Evolutionary conservation across 495 filamentous ascomycete genomes (phyloP).

Genomic region (Penicillium maclennaniae): DNA sequence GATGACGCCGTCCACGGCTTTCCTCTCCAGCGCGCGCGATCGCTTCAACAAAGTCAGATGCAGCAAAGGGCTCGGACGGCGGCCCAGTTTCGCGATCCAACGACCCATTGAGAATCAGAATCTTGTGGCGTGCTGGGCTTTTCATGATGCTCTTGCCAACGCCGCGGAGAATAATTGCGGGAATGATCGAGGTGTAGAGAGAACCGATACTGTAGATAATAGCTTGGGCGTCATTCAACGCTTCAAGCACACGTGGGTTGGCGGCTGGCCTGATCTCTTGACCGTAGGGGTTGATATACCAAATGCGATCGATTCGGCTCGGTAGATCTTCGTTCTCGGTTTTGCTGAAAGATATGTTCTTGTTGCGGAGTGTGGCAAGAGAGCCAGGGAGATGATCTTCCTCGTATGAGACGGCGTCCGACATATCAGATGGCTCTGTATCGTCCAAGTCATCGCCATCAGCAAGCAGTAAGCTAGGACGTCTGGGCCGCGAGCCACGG

Average conservation of each 20-base stretch:
- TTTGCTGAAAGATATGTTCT: conserved; percentile 79
- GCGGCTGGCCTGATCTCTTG: conserved; percentile 78
- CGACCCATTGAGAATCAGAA: conserved; percentile 79
- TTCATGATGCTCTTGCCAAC: conserved; percentile 38
- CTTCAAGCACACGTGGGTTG: conserved; percentile 72
- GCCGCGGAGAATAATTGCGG: conserved; percentile 50
- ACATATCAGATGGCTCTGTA: conserved; percentile 62
- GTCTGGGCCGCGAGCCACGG: conserved; percentile 26
- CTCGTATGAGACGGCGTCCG: conserved; percentile 48
- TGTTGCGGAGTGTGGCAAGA: conserved; percentile 71
- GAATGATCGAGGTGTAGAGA: conserved; percentile 78
- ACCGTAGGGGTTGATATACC: conserved; percentile 98
- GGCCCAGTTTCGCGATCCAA: conserved; percentile 84
- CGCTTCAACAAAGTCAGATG: conserved; percentile 73
- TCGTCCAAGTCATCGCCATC: conserved; percentile 53
- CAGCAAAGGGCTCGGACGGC: conserved; percentile 54
- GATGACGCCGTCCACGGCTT: conserved; percentile 33
- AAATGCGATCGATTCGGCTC: conserved; percentile 74
- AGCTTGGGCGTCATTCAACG: conserved; percentile 56
- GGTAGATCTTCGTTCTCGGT: conserved; percentile 64
- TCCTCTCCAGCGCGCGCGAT: conserved; percentile 61
- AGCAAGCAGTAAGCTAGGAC: conserved; percentile 38
- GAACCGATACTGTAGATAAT: conserved; percentile 90
- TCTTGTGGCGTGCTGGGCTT: conserved; percentile 59
- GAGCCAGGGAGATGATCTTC: conserved; percentile 88